These are phyloP conservation scores for Biscogniauxia sp. DNA, from an alignment of 2,329 filamentous ascomycete species.

Conservation along the genomic window DNA sequence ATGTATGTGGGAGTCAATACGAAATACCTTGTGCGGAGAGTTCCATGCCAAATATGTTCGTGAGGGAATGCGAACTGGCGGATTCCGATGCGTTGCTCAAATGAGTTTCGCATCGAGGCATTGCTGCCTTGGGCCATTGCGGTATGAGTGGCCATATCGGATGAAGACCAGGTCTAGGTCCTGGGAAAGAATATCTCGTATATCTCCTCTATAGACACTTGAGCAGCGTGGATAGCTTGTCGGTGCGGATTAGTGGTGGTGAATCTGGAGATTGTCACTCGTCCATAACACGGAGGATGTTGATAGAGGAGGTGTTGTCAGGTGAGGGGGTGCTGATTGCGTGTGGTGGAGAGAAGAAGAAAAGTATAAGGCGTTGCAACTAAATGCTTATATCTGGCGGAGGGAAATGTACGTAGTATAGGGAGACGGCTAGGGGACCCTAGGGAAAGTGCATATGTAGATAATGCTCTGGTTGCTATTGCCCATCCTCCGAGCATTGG, in stretches of 20 bases:
- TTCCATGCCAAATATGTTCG: conserved; percentile 42
- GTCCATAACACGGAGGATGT: neutral
- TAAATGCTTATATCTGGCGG: no score
- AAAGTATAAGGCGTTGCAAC: neutral
- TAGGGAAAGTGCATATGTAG: no score
- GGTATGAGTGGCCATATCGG: conserved; percentile 34
- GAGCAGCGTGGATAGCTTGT: neutral
- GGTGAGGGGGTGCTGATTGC: neutral
- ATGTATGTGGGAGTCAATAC: neutral
- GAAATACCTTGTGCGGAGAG: conserved; percentile 44
- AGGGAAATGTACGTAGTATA: no score
- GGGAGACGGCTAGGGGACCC: no score
- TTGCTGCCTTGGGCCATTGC: conserved; percentile 35
- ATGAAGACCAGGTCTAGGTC: neutral
- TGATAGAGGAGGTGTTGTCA: neutral
- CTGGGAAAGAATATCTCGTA: neutral
- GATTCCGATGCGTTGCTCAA: conserved; percentile 40
- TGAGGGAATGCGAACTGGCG: conserved; percentile 38
- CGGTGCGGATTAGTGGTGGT: neutral
- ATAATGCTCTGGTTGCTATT: neutral
- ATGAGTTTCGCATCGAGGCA: conserved; percentile 28
- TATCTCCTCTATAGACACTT: neutral
- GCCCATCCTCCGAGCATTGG: conserved; percentile 1
- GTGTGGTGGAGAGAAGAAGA: neutral
- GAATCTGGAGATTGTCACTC: neutral